These are phyloP conservation scores for Dactylorhiza incarnata DNA, from an alignment of 106 monocot species.

Conservation along the genomic window DNA sequence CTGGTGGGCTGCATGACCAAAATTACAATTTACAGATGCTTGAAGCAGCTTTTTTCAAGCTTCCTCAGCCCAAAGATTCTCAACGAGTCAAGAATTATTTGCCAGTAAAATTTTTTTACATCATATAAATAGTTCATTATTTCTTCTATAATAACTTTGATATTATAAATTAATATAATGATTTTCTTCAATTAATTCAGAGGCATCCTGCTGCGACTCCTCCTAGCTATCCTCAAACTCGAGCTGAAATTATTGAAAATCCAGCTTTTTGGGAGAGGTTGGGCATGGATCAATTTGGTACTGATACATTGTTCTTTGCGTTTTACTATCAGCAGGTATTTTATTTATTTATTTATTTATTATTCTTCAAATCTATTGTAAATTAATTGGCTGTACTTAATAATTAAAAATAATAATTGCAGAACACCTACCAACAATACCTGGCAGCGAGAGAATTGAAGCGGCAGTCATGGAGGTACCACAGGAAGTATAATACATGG, in stretches of 20 bases:
- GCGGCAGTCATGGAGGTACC: slow-evolving; percentile 93
- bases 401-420: slow-evolving; percentile 15
- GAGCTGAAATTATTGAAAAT: slow-evolving; percentile 70
- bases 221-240: slow-evolving; percentile 80
- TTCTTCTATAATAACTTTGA: not conserved
- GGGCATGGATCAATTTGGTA: slow-evolving; percentile 50
- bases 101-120: slow-evolving; percentile 39
- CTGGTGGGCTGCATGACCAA: slow-evolving; percentile 61
- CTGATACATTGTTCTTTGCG: slow-evolving; percentile 87
- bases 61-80: slow-evolving; percentile 90
- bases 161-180: not conserved
- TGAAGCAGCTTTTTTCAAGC: slow-evolving; percentile 74
- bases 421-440: slow-evolving; percentile 97
- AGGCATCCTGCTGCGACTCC: slow-evolving; percentile 77
- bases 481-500: slow-evolving; percentile 92
- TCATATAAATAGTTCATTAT: not conserved
- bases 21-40: slow-evolving; percentile 85
- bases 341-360: no score
- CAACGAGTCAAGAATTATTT: slow-evolving; percentile 75
- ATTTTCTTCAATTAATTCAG: slow-evolving; percentile 28
- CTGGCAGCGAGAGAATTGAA: slow-evolving; percentile 93
- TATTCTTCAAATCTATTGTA: not conserved
- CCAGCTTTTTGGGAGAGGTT: slow-evolving; percentile 90
- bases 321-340: slow-evolving; percentile 95
- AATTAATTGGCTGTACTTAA: slow-evolving; percentile 1